phyloP scores from a whole-genome alignment of 352 stramenopile genomes.

The Pythium aquatile region DNA sequence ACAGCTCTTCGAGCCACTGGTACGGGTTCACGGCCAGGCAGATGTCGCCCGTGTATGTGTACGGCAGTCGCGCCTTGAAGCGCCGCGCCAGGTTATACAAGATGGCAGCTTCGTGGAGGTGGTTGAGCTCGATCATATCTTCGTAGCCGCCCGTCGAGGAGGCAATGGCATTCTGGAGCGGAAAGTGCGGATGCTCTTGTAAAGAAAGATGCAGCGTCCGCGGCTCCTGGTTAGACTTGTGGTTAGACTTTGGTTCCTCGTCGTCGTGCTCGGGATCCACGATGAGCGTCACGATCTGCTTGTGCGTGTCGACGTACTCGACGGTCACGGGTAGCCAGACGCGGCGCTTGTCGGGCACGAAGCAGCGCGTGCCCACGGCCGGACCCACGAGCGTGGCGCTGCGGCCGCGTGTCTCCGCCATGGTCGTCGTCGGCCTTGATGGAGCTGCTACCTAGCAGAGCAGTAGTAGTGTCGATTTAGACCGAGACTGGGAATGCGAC shows the following conservation, averaged over 20 bases:
- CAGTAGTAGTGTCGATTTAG: neutral
- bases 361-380: slow-evolving; percentile 64
- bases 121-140: slow-evolving; percentile 83
- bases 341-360: slow-evolving; percentile 59
- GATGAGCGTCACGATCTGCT: slow-evolving; percentile 40
- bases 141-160: slow-evolving; percentile 33
- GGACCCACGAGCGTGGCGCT: slow-evolving; percentile 31
- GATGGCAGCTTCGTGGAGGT: slow-evolving; percentile 90
- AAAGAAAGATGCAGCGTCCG: slow-evolving; percentile 35
- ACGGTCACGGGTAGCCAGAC: slow-evolving; percentile 77
- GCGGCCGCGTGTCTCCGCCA: slow-evolving; percentile 4
- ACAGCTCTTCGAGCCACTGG: slow-evolving; percentile 84
- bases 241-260: slow-evolving; percentile 21
- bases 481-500: neutral
- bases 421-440: neutral
- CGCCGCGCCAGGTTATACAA: slow-evolving; percentile 86
- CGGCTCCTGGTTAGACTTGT: slow-evolving; percentile 5
- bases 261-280: slow-evolving; percentile 38
- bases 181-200: slow-evolving; percentile 36
- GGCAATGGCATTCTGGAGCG: slow-evolving; percentile 59
- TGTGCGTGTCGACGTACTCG: slow-evolving; percentile 52
- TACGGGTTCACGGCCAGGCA: slow-evolving; percentile 97
- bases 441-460: neutral
- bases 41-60: slow-evolving; percentile 96
- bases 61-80: slow-evolving; percentile 82